These are phyloP conservation scores for Saccharomycopsis fibuligera DNA, from an alignment of 805 yeast species.

Conservation along the genomic window DNA sequence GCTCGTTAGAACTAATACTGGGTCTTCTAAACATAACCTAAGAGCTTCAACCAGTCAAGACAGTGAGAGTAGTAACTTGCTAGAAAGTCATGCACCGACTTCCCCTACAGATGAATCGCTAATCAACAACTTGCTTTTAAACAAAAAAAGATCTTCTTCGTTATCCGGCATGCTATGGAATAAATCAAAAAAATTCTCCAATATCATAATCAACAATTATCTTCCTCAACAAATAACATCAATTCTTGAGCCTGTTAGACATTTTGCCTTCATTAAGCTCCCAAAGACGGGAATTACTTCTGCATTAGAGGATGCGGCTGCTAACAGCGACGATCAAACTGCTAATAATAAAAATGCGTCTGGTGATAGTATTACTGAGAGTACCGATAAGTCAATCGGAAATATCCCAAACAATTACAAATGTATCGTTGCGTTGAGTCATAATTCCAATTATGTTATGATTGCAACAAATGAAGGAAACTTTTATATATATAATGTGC, in stretches of 20 bases:
- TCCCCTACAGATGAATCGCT: conserved; percentile 20
- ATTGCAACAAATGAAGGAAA: conserved; percentile 50
- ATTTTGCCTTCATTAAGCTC: conserved; percentile 53
- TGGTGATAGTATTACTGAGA: background rate
- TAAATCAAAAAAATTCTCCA: conserved; percentile 26
- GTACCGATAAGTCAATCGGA: background rate
- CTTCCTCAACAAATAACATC: conserved; percentile 51
- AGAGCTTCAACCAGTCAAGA: background rate
- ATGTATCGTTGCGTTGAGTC: conserved; percentile 29
- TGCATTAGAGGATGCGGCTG: background rate
- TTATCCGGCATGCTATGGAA: conserved; percentile 26
- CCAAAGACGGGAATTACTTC: conserved; percentile 17
- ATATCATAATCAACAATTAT: conserved; percentile 26
- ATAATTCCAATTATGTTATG: conserved; percentile 32
- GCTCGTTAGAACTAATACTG: conserved; percentile 6
- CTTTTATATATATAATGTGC: conserved; percentile 49
- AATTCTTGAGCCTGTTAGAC: conserved; percentile 59
- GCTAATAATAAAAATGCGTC: background rate
- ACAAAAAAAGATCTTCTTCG: conserved; percentile 20
- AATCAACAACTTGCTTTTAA: conserved; percentile 14
- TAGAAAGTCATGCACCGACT: background rate
- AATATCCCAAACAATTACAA: conserved; percentile 11
- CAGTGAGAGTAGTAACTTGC: background rate
- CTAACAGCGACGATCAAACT: background rate
- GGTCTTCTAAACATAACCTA: conserved; percentile 5